A percentile compares a stretch with the other conserved stretches of the same genome.
Conservation (phyloP, 495 filamentous ascomycete species). For the Bacidia rubella region DNA sequence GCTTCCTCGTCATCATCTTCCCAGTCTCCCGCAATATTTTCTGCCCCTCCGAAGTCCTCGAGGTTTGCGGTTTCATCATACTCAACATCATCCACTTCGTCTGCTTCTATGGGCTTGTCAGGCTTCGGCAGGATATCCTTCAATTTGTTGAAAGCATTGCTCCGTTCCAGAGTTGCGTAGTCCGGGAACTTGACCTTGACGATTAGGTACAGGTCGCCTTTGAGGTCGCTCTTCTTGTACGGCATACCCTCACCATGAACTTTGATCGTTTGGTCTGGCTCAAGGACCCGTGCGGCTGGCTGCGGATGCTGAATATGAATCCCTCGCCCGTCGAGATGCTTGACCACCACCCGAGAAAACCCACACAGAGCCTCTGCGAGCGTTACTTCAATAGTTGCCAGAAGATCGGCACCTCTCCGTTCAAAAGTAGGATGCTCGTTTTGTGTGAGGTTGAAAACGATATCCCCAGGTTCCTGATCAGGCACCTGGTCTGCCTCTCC, state of each 20-base stretch:
- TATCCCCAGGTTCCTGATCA: conserved; percentile 81
- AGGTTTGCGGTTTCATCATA: conserved; percentile 70
- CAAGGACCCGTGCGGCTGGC: conserved; percentile 58
- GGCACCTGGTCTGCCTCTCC: conserved; percentile 93
- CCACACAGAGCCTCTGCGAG: conserved; percentile 76
- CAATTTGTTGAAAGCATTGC: conserved; percentile 50
- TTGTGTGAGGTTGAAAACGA: conserved; percentile 77
- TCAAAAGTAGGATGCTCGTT: conserved; percentile 67
- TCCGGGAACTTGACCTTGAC: conserved; percentile 85
- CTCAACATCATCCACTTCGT: conserved; percentile 73
- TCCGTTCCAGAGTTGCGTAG: conserved; percentile 63
- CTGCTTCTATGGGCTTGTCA: conserved; percentile 42
- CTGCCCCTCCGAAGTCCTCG: conserved; percentile 62
- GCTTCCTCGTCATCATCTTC: conserved; percentile 61
- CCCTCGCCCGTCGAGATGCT: conserved; percentile 87
- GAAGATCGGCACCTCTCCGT: conserved; percentile 71
- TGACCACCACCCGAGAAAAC: conserved; percentile 80
- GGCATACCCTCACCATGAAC: conserved; percentile 89
- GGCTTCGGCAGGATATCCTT: conserved; percentile 60
- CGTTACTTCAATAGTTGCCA: conserved; percentile 62
- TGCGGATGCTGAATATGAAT: conserved; percentile 61
- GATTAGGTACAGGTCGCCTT: conserved; percentile 76
- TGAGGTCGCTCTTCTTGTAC: conserved; percentile 63
- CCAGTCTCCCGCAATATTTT: conserved; percentile 62
- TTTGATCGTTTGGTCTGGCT: conserved; percentile 71